Evolutionary conservation across 1,284 basidiomycete species (phyloP).

Genomic region (Porodaedalea pini): DNA sequence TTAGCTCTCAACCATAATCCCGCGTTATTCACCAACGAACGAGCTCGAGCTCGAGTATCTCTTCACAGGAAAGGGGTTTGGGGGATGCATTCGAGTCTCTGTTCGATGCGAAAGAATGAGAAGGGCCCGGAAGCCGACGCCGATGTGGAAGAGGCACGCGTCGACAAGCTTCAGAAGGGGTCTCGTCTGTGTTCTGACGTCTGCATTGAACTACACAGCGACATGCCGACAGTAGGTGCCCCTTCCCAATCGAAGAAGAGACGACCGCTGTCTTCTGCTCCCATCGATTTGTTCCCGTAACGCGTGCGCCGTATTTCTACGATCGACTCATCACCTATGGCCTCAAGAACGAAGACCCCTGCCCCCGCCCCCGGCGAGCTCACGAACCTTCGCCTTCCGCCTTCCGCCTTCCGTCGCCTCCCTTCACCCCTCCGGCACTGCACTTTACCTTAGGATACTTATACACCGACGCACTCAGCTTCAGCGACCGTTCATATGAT

Average conservation of each 20-base stretch:
- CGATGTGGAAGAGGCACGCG: no score
- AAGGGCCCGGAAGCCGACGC: no score
- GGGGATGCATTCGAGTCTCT: constrained; percentile 88
- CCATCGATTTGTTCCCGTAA: constrained; percentile 90
- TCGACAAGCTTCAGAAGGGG: constrained; percentile 70
- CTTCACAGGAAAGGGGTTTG: constrained; percentile 83
- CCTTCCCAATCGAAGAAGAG: constrained; percentile 49
- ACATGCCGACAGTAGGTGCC: constrained; percentile 44
- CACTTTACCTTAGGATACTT: constrained; percentile 94
- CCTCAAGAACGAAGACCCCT: constrained; percentile 30
- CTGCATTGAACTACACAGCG: constrained; percentile 69
- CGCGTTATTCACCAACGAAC: constrained; percentile 60
- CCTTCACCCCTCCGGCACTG: constrained; percentile 91
- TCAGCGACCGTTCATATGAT: no score
- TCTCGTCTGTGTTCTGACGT: constrained; percentile 90
- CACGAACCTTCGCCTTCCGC: constrained; percentile 47
- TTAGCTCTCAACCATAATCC: no score
- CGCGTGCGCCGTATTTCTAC: no score
- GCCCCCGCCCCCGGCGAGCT: no score
- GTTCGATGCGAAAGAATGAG: no score
- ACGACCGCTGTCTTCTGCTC: constrained; percentile 83
- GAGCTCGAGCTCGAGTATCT: constrained; percentile 82
- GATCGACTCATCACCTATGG: constrained; percentile 64
- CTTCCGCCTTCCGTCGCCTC: constrained; percentile 81
- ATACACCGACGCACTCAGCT: constrained; percentile 94